Evolutionary conservation across 139 green algal species (phyloP).

Genomic region (Chlamydomonas incerta): DNA sequence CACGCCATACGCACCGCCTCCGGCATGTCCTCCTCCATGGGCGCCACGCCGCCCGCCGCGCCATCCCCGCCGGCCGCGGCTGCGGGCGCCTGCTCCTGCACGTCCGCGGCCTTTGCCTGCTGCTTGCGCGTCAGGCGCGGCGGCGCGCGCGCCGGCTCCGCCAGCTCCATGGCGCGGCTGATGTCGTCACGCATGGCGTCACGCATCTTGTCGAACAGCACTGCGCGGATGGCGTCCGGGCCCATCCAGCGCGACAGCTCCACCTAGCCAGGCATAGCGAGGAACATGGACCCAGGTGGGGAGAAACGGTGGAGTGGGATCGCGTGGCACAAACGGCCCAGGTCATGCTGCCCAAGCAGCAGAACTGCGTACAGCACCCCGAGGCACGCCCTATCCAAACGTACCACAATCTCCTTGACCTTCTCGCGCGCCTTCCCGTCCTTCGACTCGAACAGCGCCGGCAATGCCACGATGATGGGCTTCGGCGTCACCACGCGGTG

Average conservation of each 20-base stretch:
- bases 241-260: constrained; percentile 89
- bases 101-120: constrained; percentile 52
- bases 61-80: neutral
- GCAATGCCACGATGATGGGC: constrained; percentile 87
- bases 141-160: constrained; percentile 50
- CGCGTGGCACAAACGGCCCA: too few relatives aligned
- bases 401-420: constrained; percentile 87
- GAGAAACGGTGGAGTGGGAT: too few relatives aligned
- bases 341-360: too few relatives aligned
- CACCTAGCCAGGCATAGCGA: constrained; percentile 62
- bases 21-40: neutral
- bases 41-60: neutral
- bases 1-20: too few relatives aligned
- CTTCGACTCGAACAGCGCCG: constrained; percentile 87
- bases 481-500: constrained; percentile 82
- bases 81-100: constrained; percentile 9
- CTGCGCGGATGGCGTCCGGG: constrained; percentile 69
- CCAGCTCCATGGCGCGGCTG: constrained; percentile 49
- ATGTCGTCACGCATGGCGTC: constrained; percentile 93
- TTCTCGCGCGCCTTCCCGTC: constrained; percentile 87
- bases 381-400: too few relatives aligned
- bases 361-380: too few relatives aligned
- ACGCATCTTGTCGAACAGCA: constrained; percentile 89
- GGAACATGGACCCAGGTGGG: too few relatives aligned
- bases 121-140: constrained; percentile 79